Percentiles rank a stretch among this genome's conserved stretches.
These are phyloP conservation scores for Syzygium oleosum DNA, from an alignment of 345 rosid genomes.

Conservation along the genomic window DNA sequence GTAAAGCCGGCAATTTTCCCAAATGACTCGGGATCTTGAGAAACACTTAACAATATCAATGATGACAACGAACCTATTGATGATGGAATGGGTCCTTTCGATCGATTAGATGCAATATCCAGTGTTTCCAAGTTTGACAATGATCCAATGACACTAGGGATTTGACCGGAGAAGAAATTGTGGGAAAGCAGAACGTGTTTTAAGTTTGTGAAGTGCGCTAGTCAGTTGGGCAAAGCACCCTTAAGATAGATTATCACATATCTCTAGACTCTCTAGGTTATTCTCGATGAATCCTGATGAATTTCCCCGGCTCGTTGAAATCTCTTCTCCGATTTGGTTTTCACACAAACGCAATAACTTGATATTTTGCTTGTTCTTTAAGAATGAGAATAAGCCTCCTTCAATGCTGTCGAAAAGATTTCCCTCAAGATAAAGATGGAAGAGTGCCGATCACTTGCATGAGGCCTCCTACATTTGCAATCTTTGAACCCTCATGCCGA, in stretches of 20 bases:
- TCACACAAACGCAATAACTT: not conserved
- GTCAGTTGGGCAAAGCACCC: not conserved
- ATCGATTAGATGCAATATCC: not conserved
- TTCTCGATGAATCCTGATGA: not conserved
- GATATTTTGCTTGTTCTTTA: not conserved
- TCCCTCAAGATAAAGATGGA: not conserved
- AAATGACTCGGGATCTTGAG: not conserved
- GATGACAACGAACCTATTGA: not conserved
- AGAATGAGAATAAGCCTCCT: not conserved
- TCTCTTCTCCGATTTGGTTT: accelerated
- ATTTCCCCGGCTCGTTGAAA: not conserved
- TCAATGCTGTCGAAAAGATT: not conserved
- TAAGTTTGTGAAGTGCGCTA: not conserved
- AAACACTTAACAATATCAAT: not conserved
- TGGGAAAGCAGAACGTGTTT: not conserved
- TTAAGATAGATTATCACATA: not conserved
- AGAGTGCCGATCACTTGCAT: not conserved
- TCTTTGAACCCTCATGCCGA: not conserved
- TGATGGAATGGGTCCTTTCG: not conserved
- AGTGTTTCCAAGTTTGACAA: not conserved
- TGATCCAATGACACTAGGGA: not conserved
- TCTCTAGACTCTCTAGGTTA: not conserved
- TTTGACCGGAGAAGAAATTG: not conserved
- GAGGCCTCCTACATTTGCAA: not conserved
- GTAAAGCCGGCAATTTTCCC: not conserved